Evolutionary conservation across 1,139 yeast species (phyloP).

Genomic region (Spencermartinsiella ligniputridi): DNA sequence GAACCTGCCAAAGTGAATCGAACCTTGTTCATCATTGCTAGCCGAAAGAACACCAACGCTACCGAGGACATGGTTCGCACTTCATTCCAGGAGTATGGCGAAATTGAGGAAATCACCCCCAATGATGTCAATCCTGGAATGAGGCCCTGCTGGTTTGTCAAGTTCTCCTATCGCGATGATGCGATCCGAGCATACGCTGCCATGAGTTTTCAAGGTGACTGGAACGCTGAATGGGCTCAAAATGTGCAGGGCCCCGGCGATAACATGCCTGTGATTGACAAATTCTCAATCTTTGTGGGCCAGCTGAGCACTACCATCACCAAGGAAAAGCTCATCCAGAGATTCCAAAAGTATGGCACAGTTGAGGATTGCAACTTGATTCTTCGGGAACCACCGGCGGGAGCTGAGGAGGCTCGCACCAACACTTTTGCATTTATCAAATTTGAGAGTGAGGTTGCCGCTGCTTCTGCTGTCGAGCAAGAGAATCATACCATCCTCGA

Average conservation of each 20-base stretch:
- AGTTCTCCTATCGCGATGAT: slow-evolving; percentile 82
- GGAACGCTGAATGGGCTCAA: slow-evolving; percentile 80
- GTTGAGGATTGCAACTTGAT: slow-evolving; percentile 39
- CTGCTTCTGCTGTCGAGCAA: slow-evolving; percentile 27
- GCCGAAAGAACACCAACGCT: slow-evolving; percentile 10
- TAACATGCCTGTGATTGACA: slow-evolving; percentile 51
- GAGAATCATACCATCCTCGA: slow-evolving; percentile 75
- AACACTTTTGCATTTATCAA: slow-evolving; percentile 70
- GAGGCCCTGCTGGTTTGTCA: slow-evolving; percentile 65
- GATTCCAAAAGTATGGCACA: slow-evolving; percentile 66
- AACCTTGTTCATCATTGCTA: slow-evolving; percentile 50
- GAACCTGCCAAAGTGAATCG: slow-evolving; percentile 90
- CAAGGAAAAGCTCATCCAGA: slow-evolving; percentile 48
- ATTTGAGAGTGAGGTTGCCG: slow-evolving; percentile 50
- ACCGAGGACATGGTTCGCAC: slow-evolving; percentile 36
- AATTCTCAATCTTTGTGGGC: slow-evolving; percentile 70
- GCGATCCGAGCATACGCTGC: slow-evolving; percentile 80
- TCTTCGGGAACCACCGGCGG: slow-evolving; percentile 10
- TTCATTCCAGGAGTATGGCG: slow-evolving; percentile 56
- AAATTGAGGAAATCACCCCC: slow-evolving; percentile 58
- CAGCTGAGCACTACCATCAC: slow-evolving; percentile 56
- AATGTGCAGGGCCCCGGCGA: slow-evolving; percentile 41
- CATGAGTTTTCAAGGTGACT: slow-evolving; percentile 43
- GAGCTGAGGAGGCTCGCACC: slow-evolving; percentile 19
- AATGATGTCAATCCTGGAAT: slow-evolving; percentile 13